Evolutionary conservation across 495 filamentous ascomycete species (phyloP).

Genomic region (Aspergillus kassunensis): DNA sequence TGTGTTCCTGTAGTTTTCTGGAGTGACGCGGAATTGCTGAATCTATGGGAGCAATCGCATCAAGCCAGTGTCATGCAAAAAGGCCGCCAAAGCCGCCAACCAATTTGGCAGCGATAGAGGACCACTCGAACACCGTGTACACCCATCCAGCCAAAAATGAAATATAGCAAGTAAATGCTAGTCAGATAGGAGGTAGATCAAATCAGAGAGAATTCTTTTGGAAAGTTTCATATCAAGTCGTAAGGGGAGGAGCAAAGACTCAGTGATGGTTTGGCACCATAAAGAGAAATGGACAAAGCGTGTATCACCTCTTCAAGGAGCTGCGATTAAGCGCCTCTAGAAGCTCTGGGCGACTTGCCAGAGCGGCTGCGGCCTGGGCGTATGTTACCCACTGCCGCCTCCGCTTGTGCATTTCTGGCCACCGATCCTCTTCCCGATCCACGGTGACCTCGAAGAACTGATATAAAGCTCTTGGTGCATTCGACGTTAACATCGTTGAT

Average conservation of each 20-base stretch:
- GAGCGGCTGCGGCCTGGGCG: conserved; percentile 68
- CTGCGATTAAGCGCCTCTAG: conserved; percentile 81
- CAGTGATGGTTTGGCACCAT: background rate
- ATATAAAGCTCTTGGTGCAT: conserved; percentile 73
- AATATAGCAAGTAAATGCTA: conserved; percentile 10
- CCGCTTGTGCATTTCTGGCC: conserved; percentile 94
- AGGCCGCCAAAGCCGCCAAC: conserved; percentile 21
- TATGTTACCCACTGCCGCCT: conserved; percentile 86
- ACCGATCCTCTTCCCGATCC: conserved; percentile 73
- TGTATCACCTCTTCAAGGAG: conserved; percentile 57
- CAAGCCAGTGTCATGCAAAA: conserved; percentile 17
- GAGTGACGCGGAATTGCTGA: conserved; percentile 18
- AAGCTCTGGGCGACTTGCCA: conserved; percentile 80
- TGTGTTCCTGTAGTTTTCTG: conserved; percentile 24
- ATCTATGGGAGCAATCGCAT: conserved; percentile 24
- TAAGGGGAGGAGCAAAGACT: conserved; percentile 29
- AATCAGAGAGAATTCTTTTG: conserved; percentile 22
- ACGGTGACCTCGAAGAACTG: conserved; percentile 88
- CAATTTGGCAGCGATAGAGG: conserved; percentile 17
- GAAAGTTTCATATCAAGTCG: conserved; percentile 37
- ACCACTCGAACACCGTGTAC: conserved; percentile 21
- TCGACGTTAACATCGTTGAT: conserved; percentile 50
- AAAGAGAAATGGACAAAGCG: conserved; percentile 13
- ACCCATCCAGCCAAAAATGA: conserved; percentile 15
- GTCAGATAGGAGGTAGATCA: conserved; percentile 12